phyloP scores from a whole-genome alignment of 73 alveolate genomes.

The Breviolum minutum region DNA sequence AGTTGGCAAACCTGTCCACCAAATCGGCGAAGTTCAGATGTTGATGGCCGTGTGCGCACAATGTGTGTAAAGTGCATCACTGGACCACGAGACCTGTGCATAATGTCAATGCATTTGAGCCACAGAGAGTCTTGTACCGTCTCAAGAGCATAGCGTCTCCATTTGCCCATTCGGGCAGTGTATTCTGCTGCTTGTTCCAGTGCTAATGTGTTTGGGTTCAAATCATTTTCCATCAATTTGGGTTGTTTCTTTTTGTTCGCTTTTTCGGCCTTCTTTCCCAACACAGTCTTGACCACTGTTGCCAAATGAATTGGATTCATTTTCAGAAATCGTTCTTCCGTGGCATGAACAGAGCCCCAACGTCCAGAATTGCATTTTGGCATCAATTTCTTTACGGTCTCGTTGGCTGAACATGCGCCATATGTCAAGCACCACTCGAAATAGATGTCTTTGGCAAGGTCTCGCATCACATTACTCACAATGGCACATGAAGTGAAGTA shows the following conservation, averaged over 20 bases:
- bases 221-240: neutral
- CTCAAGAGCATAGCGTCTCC: neutral
- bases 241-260: too few species aligned
- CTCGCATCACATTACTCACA: neutral
- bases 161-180: slow-evolving; percentile 3
- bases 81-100: slow-evolving; percentile 2
- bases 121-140: neutral
- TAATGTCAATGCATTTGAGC: neutral
- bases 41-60: neutral
- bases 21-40: neutral
- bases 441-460: neutral
- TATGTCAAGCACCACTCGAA: neutral
- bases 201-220: slow-evolving; percentile 9
- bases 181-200: neutral
- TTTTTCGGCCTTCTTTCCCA: neutral
- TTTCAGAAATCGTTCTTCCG: neutral
- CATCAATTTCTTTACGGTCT: neutral
- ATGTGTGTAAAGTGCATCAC: slow-evolving; percentile 1
- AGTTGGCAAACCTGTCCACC: slow-evolving; percentile 9
- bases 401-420: neutral
- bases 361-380: slow-evolving; percentile 8
- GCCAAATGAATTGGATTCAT: neutral
- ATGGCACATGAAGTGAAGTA: slow-evolving; percentile 2
- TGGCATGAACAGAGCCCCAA: neutral
- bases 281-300: neutral